A percentile compares a stretch with the other conserved stretches of the same genome.
These are phyloP conservation scores for Jatropha podagrica DNA, from an alignment of 441 rosid genomes.

Conservation along the genomic window DNA sequence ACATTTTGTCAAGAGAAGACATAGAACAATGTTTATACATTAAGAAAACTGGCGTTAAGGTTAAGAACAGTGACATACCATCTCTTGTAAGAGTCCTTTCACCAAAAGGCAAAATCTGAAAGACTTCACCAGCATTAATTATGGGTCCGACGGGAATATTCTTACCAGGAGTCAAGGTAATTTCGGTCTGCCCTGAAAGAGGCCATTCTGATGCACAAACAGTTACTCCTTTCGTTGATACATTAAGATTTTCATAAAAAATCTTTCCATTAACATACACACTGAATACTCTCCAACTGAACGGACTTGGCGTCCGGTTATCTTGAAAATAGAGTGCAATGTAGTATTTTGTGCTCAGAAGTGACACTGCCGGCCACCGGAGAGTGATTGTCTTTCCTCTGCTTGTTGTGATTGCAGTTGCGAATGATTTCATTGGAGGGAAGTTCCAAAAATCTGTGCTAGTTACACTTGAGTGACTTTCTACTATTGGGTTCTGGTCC, in stretches of 20 bases:
- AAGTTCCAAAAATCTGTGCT: constrained; percentile 70
- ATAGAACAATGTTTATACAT: too few species aligned
- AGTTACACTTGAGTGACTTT: constrained; percentile 39
- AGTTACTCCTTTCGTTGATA: constrained; percentile 59
- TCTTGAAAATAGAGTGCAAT: constrained; percentile 88
- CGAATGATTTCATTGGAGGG: constrained; percentile 63
- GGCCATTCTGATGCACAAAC: constrained; percentile 73
- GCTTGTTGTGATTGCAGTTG: constrained; percentile 51
- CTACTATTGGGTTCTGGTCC: constrained; percentile 40
- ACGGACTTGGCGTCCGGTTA: constrained; percentile 45
- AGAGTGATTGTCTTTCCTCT: constrained; percentile 51
- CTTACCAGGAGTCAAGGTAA: constrained; percentile 50
- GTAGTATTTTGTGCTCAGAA: constrained; percentile 65
- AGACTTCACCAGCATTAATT: constrained; percentile 79
- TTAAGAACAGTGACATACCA: constrained; percentile 37
- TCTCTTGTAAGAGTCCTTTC: constrained; percentile 66
- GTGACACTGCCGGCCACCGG: constrained; percentile 60
- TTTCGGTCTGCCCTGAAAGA: constrained; percentile 62
- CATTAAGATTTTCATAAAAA: constrained; percentile 59
- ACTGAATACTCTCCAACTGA: constrained; percentile 76
- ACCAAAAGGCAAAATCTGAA: constrained; percentile 67
- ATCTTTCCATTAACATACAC: constrained; percentile 59
- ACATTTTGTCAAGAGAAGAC: neutral
- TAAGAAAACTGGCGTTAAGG: too few species aligned
- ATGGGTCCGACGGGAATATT: constrained; percentile 53